These are phyloP conservation scores for Chlamydomonas asymmetrica DNA, from an alignment of 139 green algal species.

Conservation along the genomic window DNA sequence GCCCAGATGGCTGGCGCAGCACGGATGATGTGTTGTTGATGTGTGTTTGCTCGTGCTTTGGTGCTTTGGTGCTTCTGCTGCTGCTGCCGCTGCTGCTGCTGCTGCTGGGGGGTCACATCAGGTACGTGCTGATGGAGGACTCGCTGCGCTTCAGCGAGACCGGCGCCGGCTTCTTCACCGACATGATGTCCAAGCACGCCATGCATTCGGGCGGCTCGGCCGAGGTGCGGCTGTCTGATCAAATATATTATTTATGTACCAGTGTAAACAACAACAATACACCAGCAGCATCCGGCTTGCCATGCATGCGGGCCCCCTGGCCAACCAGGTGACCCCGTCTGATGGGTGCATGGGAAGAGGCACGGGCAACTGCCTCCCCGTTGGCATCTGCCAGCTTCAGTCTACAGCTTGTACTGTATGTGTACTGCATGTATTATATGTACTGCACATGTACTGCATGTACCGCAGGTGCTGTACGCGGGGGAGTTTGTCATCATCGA, in stretches of 20 bases:
- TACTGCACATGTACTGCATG: not conserved
- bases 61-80: not conserved
- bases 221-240: slow-evolving; percentile 16
- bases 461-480: slow-evolving; percentile 12
- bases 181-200: slow-evolving; percentile 45
- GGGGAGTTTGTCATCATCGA: slow-evolving; percentile 12
- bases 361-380: not conserved
- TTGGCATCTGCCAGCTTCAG: not conserved
- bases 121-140: not conserved
- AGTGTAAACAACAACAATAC: not conserved
- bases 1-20: too few species aligned
- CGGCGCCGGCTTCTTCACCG: slow-evolving; percentile 25
- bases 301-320: too few species aligned
- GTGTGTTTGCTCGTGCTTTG: not conserved
- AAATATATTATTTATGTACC: not conserved
- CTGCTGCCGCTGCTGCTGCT: not conserved
- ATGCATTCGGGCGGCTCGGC: slow-evolving; percentile 39
- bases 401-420: not conserved
- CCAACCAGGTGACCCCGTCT: too few species aligned
- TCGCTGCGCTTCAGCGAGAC: slow-evolving; percentile 41
- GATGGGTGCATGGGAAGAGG: too few species aligned
- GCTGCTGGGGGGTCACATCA: slow-evolving; percentile 9
- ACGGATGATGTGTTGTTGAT: not conserved
- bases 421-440: not conserved
- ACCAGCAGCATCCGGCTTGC: too few species aligned